These are phyloP conservation scores for Leccinum fibrillosum DNA, from an alignment of 768 basidiomycete genomes.

Conservation along the genomic window DNA sequence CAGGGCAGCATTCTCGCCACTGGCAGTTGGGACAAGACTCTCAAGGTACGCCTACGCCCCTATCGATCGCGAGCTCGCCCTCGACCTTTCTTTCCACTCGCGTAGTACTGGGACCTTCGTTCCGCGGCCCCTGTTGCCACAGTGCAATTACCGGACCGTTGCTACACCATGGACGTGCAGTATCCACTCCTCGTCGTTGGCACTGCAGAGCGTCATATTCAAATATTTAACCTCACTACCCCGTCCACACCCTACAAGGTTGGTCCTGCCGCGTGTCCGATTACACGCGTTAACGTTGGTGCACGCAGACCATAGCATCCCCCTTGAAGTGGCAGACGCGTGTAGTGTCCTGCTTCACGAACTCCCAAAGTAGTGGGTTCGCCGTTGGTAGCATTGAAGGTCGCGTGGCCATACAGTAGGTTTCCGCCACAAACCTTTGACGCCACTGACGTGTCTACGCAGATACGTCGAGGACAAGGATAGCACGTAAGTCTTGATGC, in stretches of 20 bases:
- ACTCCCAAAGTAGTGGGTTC: slow-evolving; percentile 63
- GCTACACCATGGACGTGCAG: slow-evolving; percentile 82
- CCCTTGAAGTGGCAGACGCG: slow-evolving; percentile 95
- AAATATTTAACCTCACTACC: slow-evolving; percentile 83
- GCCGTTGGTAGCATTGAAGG: slow-evolving; percentile 88
- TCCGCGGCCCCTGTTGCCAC: slow-evolving; percentile 70
- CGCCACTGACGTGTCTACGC: neutral
- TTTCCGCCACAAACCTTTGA: slow-evolving; percentile 14
- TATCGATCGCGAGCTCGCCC: neutral
- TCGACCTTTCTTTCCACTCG: neutral
- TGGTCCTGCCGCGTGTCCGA: slow-evolving; percentile 6
- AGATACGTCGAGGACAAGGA: slow-evolving; percentile 91
- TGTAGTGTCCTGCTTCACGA: slow-evolving; percentile 79
- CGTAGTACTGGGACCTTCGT: slow-evolving; percentile 91
- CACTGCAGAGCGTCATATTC: slow-evolving; percentile 89
- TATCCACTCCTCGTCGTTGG: slow-evolving; percentile 88
- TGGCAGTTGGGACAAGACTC: slow-evolving; percentile 96
- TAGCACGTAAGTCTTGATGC: slow-evolving; percentile 44
- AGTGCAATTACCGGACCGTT: slow-evolving; percentile 84
- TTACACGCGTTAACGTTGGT: slow-evolving; percentile 1
- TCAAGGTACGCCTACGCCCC: slow-evolving; percentile 60
- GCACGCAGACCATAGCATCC: slow-evolving; percentile 65
- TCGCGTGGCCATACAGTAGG: slow-evolving; percentile 93
- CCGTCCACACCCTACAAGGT: slow-evolving; percentile 81
- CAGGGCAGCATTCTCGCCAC: slow-evolving; percentile 79